Evolutionary conservation across 768 basidiomycete genomes (phyloP), one percentile per base, ranked within the genome.

Genomic region (Auriscalpium vulgare): DNA sequence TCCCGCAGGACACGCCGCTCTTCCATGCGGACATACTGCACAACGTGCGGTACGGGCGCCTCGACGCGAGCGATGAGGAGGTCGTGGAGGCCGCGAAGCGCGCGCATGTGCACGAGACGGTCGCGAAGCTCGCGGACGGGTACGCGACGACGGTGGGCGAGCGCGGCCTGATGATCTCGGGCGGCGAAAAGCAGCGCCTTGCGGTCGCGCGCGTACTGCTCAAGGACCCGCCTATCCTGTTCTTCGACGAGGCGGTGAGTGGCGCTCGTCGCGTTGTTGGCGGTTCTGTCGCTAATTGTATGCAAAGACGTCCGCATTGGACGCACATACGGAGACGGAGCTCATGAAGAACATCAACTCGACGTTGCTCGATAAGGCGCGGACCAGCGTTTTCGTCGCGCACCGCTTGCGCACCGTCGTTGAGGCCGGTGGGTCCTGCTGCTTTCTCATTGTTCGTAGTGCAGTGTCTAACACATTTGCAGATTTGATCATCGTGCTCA

Each of bases 181-280:
- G 97, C 0, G 97, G 97, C 1, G 97, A 99, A 78, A 99, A 99
- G 71, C 97, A 99, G 75, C 73, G 97, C 51, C 71, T 99, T 63
- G 97, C 97, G 3, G 91, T 99, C 16, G 97, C 97, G 21, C 76
- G 97, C 23, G 85, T 95, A 37, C 71, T 99, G 63, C 71, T 98
- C 50, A 97, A 98, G 73, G 88, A 99, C 68, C 95, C 97, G 0
- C 87, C 88, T 11, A 97, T 98, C 63, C 65, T 98, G 64, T 97
- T 98, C 75, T 99, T 99, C 65, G 97, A 99, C 65, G 97, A 99
- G 71, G 97, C 97, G 43, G 94, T 94, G 62, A 66, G 91, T 76
- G 2, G 10, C 40, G 10, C 10, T 19, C 37, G 17, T 2, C 35
- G 13, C 17, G 10, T 19, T 21, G 4, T n/a, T 21, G 13, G 19